Evolutionary conservation across 2,329 filamentous ascomycete species (phyloP).

Genomic region (Trichoderma sp.): DNA sequence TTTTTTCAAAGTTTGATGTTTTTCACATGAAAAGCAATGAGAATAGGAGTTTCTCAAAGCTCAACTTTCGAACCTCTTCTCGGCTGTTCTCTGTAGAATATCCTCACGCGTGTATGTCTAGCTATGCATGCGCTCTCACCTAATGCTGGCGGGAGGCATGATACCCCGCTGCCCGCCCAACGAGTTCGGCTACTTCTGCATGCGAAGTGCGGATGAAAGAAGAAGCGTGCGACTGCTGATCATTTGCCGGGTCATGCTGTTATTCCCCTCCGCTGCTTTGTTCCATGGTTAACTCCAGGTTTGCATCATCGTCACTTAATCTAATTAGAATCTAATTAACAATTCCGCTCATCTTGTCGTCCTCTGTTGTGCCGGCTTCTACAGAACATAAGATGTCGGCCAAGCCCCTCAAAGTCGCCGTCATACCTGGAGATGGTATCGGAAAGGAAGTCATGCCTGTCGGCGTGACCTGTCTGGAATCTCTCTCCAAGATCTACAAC

Average conservation of each 20-base stretch:
- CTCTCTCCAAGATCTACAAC: constrained; percentile 56
- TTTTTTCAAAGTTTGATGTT: too few relatives aligned
- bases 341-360: not conserved
- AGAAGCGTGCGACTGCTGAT: constrained; percentile 17
- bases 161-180: constrained; percentile 18
- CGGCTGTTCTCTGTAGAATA: not conserved
- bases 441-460: constrained; percentile 60
- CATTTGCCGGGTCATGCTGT: not conserved
- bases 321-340: not conserved
- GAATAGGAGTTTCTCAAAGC: too few relatives aligned
- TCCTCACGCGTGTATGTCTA: not conserved
- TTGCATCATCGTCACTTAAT: not conserved
- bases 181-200: constrained; percentile 12
- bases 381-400: not conserved
- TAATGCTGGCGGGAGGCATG: not conserved
- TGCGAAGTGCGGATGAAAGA: constrained; percentile 20
- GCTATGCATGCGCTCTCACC: too few relatives aligned
- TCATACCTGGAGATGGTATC: constrained; percentile 66
- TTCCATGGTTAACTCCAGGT: not conserved
- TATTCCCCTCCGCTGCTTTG: not conserved
- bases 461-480: constrained; percentile 38
- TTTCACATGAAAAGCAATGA: too few relatives aligned
- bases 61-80: too few relatives aligned
- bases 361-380: not conserved
- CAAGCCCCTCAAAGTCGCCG: constrained; percentile 32